phyloP scores from a whole-genome alignment of 129 eudicot genomes.

The Escallonia rubra region DNA sequence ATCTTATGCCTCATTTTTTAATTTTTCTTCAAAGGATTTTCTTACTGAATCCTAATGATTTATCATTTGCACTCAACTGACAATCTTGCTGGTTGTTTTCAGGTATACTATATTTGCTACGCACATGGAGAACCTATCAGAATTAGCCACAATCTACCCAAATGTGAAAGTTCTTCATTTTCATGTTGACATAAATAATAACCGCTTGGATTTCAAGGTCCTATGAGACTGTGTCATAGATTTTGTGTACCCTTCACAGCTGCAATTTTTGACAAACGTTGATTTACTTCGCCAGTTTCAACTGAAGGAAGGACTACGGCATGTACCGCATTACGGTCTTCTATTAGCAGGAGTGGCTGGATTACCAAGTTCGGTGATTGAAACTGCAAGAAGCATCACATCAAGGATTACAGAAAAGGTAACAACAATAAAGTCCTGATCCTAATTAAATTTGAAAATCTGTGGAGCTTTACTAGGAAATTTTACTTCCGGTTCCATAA shows the following conservation, averaged over 20 bases:
- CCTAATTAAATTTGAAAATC: too few relatives aligned
- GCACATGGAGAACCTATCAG: slow-evolving; percentile 90
- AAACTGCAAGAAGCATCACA: slow-evolving; percentile 76
- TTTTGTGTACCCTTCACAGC: too few relatives aligned
- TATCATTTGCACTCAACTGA: background rate
- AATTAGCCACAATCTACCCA: slow-evolving; percentile 73
- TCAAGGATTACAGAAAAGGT: slow-evolving; percentile 76
- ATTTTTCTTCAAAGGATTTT: too few relatives aligned
- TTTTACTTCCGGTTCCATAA: background rate
- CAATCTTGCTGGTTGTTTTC: slow-evolving; percentile 13
- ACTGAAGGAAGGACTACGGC: slow-evolving; percentile 76
- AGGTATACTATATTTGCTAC: slow-evolving; percentile 91
- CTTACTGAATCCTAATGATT: too few relatives aligned
- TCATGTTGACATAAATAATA: slow-evolving; percentile 70
- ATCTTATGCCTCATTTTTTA: too few relatives aligned
- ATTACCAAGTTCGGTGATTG: slow-evolving; percentile 73
- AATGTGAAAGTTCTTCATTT: slow-evolving; percentile 87
- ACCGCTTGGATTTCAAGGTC: slow-evolving; percentile 95
- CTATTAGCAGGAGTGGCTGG: slow-evolving; percentile 95
- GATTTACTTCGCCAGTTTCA: slow-evolving; percentile 60
- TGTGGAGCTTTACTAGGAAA: too few relatives aligned
- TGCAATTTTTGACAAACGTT: slow-evolving; percentile 5
- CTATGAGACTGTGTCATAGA: background rate
- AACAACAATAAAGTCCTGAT: background rate
- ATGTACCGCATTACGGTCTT: slow-evolving; percentile 89